Evolutionary conservation across 1,139 yeast species (phyloP).

Genomic region (Blastobotrys serpentis): DNA sequence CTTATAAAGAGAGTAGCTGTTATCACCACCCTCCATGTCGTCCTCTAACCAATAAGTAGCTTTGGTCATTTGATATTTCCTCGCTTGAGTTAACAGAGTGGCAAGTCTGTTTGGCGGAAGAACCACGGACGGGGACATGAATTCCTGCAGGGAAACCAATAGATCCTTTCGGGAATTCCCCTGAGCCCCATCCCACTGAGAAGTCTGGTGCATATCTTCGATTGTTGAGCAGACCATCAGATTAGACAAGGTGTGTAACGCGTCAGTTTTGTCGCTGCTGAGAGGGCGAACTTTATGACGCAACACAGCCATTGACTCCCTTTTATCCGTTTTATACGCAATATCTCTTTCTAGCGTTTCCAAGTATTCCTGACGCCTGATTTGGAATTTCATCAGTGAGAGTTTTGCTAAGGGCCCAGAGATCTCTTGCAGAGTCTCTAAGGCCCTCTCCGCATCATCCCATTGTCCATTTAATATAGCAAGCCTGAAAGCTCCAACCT

Average conservation of each 20-base stretch:
- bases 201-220: conserved; percentile 33
- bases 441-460: conserved; percentile 41
- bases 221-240: conserved; percentile 25
- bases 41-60: conserved; percentile 39
- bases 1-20: conserved; percentile 34
- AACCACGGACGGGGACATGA: conserved; percentile 52
- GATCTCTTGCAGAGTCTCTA: conserved; percentile 35
- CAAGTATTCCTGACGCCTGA: conserved; percentile 39
- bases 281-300: conserved; percentile 41
- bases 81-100: conserved; percentile 52
- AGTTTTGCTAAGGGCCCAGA: conserved; percentile 25
- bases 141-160: conserved; percentile 45
- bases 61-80: conserved; percentile 46
- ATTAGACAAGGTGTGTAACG: conserved; percentile 39
- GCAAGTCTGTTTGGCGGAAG: conserved; percentile 54
- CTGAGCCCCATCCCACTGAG: conserved; percentile 40
- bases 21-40: conserved; percentile 27
- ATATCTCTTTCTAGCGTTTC: conserved; percentile 27
- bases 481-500: conserved; percentile 43
- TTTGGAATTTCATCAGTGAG: conserved; percentile 30
- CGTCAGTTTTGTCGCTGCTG: conserved; percentile 24
- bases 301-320: conserved; percentile 46
- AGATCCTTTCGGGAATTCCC: conserved; percentile 45
- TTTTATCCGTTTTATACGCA: conserved; percentile 30
- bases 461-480: conserved; percentile 47